Percentiles rank a stretch among this genome's conserved stretches.
Evolutionary conservation across 1,284 basidiomycete species (phyloP).

Genomic region (Rhodofomes roseus): DNA sequence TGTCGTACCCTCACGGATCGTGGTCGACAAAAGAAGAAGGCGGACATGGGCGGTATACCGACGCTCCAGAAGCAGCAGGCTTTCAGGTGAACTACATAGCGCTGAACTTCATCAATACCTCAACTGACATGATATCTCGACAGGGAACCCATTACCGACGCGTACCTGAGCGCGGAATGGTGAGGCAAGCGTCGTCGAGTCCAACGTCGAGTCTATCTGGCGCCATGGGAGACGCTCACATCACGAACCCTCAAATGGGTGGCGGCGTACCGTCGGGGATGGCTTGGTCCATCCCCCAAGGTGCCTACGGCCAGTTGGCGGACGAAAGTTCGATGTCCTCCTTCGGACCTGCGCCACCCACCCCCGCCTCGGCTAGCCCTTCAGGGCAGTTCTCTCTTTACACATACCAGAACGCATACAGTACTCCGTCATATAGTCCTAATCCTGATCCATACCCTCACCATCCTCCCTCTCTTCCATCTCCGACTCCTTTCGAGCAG

Average conservation of each 20-base stretch:
- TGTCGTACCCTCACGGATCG: slow-evolving; percentile 26
- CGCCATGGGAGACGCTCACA: slow-evolving; percentile 53
- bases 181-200: slow-evolving; percentile 7
- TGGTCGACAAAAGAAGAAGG: slow-evolving; percentile 25
- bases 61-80: slow-evolving; percentile 17
- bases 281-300: slow-evolving; percentile 22
- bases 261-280: slow-evolving; percentile 32
- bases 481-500: slow-evolving; percentile 24
- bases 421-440: slow-evolving; percentile 20
- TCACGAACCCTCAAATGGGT: slow-evolving; percentile 31
- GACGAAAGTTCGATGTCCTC: slow-evolving; percentile 14
- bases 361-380: slow-evolving; percentile 15
- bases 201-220: slow-evolving; percentile 55
- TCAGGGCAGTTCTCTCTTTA: slow-evolving; percentile 20
- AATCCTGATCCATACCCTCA: slow-evolving; percentile 17
- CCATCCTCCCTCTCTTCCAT: slow-evolving; percentile 12
- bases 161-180: slow-evolving; percentile 6
- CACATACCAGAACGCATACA: slow-evolving; percentile 13
- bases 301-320: slow-evolving; percentile 8
- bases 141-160: slow-evolving; percentile 15
- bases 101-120: not conserved
- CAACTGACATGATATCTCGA: not conserved
- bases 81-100: slow-evolving; percentile 19
- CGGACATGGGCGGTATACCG: slow-evolving; percentile 20
- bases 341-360: slow-evolving; percentile 8